These are phyloP conservation scores for Sphaerobolus stellatus DNA, from an alignment of 1,284 basidiomycete genomes.

Conservation along the genomic window DNA sequence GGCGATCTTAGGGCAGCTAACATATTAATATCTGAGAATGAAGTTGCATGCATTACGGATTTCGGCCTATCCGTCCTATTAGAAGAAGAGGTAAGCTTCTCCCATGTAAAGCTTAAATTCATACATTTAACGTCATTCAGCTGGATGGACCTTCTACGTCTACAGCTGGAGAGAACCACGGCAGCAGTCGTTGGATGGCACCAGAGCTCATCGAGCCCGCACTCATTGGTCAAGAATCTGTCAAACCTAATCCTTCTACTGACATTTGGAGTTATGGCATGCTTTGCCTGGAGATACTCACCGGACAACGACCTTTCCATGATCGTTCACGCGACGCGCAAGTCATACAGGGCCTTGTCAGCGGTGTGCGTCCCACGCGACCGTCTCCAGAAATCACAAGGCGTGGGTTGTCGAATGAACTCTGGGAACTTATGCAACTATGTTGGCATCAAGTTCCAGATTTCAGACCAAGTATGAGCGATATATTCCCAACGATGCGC, in stretches of 20 bases:
- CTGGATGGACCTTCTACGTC: slow-evolving; percentile 26
- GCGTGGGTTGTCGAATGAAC: slow-evolving; percentile 34
- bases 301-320: slow-evolving; percentile 38
- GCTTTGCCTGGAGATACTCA: slow-evolving; percentile 44
- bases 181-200: slow-evolving; percentile 37
- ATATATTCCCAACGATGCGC: slow-evolving; percentile 16
- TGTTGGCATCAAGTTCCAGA: slow-evolving; percentile 42
- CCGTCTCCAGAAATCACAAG: slow-evolving; percentile 24
- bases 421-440: slow-evolving; percentile 40
- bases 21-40: slow-evolving; percentile 38
- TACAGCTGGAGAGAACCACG: slow-evolving; percentile 22
- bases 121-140: slow-evolving; percentile 17
- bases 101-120: slow-evolving; percentile 1
- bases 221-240: slow-evolving; percentile 30
- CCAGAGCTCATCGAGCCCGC: slow-evolving; percentile 35
- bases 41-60: slow-evolving; percentile 38
- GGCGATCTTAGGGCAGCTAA: slow-evolving; percentile 47
- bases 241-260: slow-evolving; percentile 24
- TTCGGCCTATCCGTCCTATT: slow-evolving; percentile 45
- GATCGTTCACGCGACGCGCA: slow-evolving; percentile 28
- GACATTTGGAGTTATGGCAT: slow-evolving; percentile 49
- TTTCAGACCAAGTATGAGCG: slow-evolving; percentile 38
- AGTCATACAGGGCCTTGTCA: slow-evolving; percentile 32
- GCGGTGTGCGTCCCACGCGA: slow-evolving; percentile 32
- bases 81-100: slow-evolving; percentile 33